These are phyloP conservation scores for Falciphora oryzae DNA, from an alignment of 2,329 filamentous ascomycete species.

Conservation along the genomic window DNA sequence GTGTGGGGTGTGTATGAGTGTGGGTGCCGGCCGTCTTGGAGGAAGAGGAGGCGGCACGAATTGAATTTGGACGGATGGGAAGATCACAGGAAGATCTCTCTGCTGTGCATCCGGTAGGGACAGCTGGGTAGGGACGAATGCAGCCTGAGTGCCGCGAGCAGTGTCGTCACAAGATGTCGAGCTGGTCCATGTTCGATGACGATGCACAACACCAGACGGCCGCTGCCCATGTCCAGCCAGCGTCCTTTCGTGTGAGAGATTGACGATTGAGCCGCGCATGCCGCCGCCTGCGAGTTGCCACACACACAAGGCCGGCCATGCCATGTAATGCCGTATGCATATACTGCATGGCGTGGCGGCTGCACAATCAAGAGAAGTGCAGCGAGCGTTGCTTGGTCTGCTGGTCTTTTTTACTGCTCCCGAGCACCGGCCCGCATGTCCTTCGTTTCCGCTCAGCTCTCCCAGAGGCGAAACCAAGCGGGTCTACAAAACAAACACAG, in stretches of 20 bases:
- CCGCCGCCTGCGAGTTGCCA: background rate
- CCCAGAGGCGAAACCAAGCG: background rate
- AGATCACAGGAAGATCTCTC: background rate
- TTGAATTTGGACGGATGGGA: background rate
- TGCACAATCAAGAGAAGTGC: background rate
- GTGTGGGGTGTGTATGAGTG: background rate
- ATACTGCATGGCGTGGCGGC: background rate
- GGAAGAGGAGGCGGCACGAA: constrained; percentile 16
- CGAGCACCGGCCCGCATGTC: background rate
- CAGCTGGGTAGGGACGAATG: background rate
- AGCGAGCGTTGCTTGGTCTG: background rate
- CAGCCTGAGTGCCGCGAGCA: background rate
- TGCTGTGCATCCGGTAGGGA: background rate
- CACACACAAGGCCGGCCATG: no score
- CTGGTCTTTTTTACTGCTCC: background rate
- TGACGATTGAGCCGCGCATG: background rate
- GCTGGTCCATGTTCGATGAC: background rate
- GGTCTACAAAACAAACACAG: no score
- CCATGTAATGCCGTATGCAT: background rate
- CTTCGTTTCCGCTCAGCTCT: background rate
- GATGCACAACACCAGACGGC: background rate
- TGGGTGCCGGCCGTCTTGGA: no score
- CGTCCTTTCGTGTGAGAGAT: background rate
- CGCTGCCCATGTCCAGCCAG: background rate
- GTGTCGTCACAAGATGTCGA: background rate